Evolutionary conservation across 2,329 filamentous ascomycete genomes (phyloP), one percentile per base, ranked within the genome.

Genomic region (Calycina herbarum): DNA sequence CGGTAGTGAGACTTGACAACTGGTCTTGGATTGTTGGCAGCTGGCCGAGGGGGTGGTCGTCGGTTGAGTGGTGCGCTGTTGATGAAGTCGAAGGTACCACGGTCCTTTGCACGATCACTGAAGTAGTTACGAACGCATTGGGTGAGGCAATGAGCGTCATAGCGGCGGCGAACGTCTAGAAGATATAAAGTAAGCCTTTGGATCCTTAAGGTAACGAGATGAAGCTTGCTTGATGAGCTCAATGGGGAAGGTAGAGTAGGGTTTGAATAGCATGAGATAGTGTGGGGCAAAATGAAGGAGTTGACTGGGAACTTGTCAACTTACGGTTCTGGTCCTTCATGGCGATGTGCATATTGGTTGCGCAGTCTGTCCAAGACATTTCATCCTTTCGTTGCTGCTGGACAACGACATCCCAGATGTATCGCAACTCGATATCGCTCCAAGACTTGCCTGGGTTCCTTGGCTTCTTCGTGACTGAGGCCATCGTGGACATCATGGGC

Each of bases 1-100:
- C 45, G 45, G 45, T 51, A 51, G 45, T 51, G 45, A 5, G 45
- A 51, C 45, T 51, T 51, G 45, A 51, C n/a, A 24, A 51, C n/a
- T 20, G n/a, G 20, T 51, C 45, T 51, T 11, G 45, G 20, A 20
- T 51, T 51, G n/a, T 51, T 51, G n/a, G 45, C n/a, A 20, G 45
- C 45, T 24, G n/a, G 17, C 11, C 45, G 45, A 20, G 45, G 45
- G 20, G 45, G 45, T 20, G 45, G 45, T 51, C 45, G 45, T 20
- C n/a, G 7, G 20, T 10, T 24, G n/a, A 51, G 45, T 24, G 45
- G 45, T 24, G 45, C 45, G 45, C 45, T 51, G n/a, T 51, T 51
- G 45, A 51, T 51, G 45, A 20, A 51, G 20, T 51, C 45, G n/a
- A 51, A 51, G 17, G 45, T 51, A 11, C 45, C 45, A 20, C 45